Conservation (phyloP, 305 asterid genomes). For the Rubia occidens region DNA sequence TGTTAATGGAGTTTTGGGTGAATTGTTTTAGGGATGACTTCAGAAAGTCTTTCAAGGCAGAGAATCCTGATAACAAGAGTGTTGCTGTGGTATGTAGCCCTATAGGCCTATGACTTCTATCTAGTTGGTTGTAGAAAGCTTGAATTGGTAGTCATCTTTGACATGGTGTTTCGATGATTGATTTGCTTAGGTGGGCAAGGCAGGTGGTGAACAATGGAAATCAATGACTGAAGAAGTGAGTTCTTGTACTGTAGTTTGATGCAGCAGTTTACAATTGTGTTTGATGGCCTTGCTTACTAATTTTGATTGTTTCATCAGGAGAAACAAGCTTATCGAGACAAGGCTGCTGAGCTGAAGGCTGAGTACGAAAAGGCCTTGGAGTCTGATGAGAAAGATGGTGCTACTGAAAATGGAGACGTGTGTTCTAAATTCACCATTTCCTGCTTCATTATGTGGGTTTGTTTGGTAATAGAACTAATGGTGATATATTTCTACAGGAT, state of each 20-base stretch:
- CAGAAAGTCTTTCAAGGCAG: constrained; percentile 55
- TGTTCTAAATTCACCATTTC: too few species aligned
- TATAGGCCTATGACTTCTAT: not conserved
- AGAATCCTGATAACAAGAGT: constrained; percentile 71
- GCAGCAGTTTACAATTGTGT: not conserved
- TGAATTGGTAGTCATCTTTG: not conserved
- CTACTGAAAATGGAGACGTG: constrained; percentile 7
- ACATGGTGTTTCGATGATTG: not conserved
- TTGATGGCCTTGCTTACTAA: not conserved
- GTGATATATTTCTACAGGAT: not conserved
- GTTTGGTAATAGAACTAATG: not conserved
- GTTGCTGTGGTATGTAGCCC: constrained; percentile 34
- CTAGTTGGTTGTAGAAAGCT: not conserved
- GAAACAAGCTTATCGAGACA: constrained; percentile 52
- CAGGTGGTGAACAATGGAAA: constrained; percentile 86
- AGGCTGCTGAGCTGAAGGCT: constrained; percentile 76
- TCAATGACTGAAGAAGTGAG: constrained; percentile 63
- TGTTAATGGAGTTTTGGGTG: not conserved
- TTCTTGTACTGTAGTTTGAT: not conserved
- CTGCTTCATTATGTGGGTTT: too few species aligned
- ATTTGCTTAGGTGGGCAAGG: constrained; percentile 57
- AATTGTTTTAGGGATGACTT: constrained; percentile 51
- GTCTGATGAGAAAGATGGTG: constrained; percentile 15
- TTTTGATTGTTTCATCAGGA: constrained; percentile 30
- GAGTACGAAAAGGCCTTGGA: constrained; percentile 43